Conservation (phyloP, 768 basidiomycete species). For the Suillus subaureus region DNA sequence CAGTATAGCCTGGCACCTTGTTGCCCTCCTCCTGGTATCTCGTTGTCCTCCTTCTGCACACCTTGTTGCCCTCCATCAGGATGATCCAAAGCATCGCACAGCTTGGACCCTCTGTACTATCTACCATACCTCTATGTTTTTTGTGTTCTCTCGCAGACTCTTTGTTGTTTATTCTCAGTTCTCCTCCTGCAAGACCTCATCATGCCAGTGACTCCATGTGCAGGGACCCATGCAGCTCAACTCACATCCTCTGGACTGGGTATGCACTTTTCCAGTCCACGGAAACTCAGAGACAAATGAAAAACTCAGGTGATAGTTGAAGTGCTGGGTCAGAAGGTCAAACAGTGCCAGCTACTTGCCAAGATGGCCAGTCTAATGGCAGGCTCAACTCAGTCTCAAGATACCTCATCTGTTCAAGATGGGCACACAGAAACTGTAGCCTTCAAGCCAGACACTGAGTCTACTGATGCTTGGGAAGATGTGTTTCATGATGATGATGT, state of each 20-base stretch:
- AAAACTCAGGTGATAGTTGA: not conserved
- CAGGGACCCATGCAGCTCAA: not conserved
- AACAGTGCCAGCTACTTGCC: not conserved
- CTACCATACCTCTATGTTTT: too few relatives aligned
- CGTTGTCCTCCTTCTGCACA: too few relatives aligned
- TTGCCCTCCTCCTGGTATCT: too few relatives aligned
- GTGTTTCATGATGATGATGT: not conserved
- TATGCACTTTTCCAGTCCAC: not conserved
- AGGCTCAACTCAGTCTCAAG: too few relatives aligned
- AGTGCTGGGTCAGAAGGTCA: not conserved
- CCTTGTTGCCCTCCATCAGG: too few relatives aligned
- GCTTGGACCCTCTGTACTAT: not conserved
- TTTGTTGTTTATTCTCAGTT: not conserved
- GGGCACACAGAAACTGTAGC: not conserved
- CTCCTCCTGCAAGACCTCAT: not conserved
- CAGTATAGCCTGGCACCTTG: not conserved
- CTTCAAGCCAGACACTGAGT: not conserved
- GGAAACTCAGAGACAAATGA: not conserved
- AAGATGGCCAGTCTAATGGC: not conserved
- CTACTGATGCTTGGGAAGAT: not conserved
- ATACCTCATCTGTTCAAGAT: not conserved
- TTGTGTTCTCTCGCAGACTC: too few relatives aligned
- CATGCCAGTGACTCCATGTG: not conserved
- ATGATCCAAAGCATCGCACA: too few relatives aligned
- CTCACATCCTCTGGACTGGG: not conserved